Conservation (phyloP, 495 filamentous ascomycete genomes). For the Penicillium bovifimosum region DNA sequence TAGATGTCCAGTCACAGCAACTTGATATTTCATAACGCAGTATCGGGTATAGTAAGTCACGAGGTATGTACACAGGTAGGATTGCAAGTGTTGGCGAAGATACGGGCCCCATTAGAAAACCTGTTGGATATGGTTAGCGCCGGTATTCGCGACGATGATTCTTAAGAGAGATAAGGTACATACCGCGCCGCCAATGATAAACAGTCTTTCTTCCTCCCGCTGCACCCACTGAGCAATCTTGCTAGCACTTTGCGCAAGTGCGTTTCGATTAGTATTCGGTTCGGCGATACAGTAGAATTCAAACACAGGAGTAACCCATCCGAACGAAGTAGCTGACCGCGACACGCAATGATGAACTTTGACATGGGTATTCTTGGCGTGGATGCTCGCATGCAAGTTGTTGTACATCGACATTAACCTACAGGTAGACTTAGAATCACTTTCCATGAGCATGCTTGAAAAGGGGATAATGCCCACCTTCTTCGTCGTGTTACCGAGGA, state of each 20-base stretch:
- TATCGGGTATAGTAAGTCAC: conserved; percentile 9
- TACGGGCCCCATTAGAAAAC: conserved; percentile 17
- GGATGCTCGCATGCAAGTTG: conserved; percentile 73
- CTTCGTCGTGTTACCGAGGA: conserved; percentile 57
- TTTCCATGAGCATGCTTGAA: neutral
- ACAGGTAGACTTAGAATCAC: neutral
- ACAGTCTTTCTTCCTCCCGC: conserved; percentile 84
- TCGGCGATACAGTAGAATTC: conserved; percentile 94
- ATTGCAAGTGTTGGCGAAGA: neutral
- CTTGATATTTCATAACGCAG: neutral
- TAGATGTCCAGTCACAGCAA: neutral
- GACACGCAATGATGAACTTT: conserved; percentile 78
- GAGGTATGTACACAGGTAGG: conserved; percentile 6
- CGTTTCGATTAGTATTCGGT: conserved; percentile 65
- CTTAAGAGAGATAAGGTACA: conserved; percentile 16
- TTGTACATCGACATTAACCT: conserved; percentile 81
- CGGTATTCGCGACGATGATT: neutral
- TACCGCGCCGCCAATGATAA: conserved; percentile 91
- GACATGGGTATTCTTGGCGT: conserved; percentile 74
- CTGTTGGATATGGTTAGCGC: conserved; percentile 9
- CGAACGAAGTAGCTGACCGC: conserved; percentile 69
- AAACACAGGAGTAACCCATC: conserved; percentile 84
- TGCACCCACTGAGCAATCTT: conserved; percentile 84
- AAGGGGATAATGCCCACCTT: conserved; percentile 35
- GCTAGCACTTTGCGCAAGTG: conserved; percentile 78